Evolutionary conservation across 148 eudicot genomes (phyloP).

Genomic region (Spergularia marina): DNA sequence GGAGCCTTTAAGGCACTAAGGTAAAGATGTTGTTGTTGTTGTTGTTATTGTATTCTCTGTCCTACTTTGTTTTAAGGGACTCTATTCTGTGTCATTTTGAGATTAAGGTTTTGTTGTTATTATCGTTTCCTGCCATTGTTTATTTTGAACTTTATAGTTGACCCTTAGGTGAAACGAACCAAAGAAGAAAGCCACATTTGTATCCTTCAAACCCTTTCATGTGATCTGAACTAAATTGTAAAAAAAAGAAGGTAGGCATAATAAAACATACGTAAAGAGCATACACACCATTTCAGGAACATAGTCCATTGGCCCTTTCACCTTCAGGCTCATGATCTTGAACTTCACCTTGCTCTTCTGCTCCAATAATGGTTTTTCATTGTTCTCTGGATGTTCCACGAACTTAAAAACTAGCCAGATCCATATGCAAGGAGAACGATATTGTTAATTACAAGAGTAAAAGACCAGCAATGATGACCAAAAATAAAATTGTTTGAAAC

Average conservation of each 20-base stretch:
- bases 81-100: no score
- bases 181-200: not conserved
- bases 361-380: constrained; percentile 62
- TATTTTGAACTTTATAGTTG: no score
- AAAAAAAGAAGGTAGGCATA: not conserved
- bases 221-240: not conserved
- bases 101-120: no score
- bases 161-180: not conserved
- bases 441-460: not conserved
- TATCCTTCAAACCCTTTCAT: not conserved
- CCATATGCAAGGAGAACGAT: constrained; percentile 3
- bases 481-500: not conserved
- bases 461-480: not conserved
- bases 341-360: constrained; percentile 79
- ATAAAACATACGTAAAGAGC: not conserved
- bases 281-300: constrained; percentile 73
- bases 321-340: constrained; percentile 86
- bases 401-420: constrained; percentile 68
- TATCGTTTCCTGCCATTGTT: no score
- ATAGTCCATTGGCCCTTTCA: constrained; percentile 75
- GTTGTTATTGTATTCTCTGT: no score
- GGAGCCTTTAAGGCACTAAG: no score
- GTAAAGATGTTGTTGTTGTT: no score
- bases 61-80: no score
- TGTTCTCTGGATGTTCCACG: constrained; percentile 84